A percentile compares a stretch with the other conserved stretches of the same genome.
Evolutionary conservation across 805 yeast genomes (phyloP).

Genomic region (Ogataea kodamae): DNA sequence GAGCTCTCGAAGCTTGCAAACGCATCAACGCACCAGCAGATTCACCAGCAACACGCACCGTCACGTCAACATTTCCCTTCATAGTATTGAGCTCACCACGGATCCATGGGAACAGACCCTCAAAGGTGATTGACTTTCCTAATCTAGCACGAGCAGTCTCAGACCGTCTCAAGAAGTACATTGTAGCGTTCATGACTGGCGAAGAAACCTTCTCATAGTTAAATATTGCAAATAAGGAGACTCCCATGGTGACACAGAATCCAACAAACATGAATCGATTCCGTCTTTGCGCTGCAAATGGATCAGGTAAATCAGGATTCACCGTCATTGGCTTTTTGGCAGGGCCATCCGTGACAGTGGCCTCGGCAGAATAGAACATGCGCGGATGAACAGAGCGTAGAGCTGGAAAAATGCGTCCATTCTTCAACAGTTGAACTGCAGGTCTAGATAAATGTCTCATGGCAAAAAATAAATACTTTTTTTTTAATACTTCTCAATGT

Average conservation of each 20-base stretch:
- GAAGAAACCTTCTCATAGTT: constrained; percentile 91
- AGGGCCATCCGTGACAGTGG: constrained; percentile 16
- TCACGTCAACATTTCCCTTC: constrained; percentile 72
- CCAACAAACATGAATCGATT: constrained; percentile 52
- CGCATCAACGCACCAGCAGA: constrained; percentile 50
- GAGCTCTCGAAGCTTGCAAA: constrained; percentile 69
- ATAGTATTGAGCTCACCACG: constrained; percentile 81
- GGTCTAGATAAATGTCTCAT: constrained; percentile 6
- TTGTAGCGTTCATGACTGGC: constrained; percentile 81
- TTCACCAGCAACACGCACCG: constrained; percentile 67
- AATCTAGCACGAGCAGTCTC: constrained; percentile 54
- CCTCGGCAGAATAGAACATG: too few relatives aligned
- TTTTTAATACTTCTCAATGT: constrained; percentile 7
- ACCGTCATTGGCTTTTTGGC: constrained; percentile 51
- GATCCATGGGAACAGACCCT: constrained; percentile 83
- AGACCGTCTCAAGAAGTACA: constrained; percentile 81
- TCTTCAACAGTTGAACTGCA: neutral
- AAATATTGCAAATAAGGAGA: constrained; percentile 63
- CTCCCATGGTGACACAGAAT: constrained; percentile 52
- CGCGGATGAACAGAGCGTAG: constrained; percentile 7
- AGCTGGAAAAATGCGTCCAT: neutral
- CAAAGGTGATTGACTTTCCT: constrained; percentile 75
- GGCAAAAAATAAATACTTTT: constrained; percentile 1
- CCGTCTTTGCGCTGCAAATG: constrained; percentile 50
- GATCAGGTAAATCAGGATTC: constrained; percentile 81